phyloP scores from a whole-genome alignment of 2,329 filamentous ascomycete species.

The Botrytis cinerea region DNA sequence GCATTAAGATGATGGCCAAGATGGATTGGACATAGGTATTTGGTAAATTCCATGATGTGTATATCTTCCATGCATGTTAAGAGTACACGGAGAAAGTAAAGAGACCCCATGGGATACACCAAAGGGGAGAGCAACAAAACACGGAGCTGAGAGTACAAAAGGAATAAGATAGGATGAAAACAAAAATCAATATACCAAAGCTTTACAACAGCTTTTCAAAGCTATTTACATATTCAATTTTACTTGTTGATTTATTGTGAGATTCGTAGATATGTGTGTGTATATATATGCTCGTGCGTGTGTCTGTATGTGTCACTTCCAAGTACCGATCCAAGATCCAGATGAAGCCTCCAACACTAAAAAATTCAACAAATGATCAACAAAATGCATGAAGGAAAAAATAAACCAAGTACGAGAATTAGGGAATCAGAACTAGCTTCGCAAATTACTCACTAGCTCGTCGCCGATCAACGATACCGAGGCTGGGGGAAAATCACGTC shows the following conservation, averaged over 20 bases:
- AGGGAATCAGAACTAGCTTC: background rate
- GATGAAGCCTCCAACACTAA: background rate
- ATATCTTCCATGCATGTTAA: slow-evolving; percentile 15
- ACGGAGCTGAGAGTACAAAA: background rate
- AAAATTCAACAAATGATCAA: background rate
- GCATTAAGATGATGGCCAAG: background rate
- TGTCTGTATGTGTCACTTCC: background rate
- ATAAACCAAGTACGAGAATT: background rate
- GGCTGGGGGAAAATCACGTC: background rate
- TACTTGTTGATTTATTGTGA: background rate
- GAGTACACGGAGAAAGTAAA: background rate
- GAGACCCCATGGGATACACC: background rate
- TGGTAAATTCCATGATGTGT: slow-evolving; percentile 11
- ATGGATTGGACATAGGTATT: slow-evolving; percentile 9
- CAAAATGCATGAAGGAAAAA: background rate
- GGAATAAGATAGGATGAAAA: slow-evolving; percentile 2
- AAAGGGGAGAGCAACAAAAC: background rate
- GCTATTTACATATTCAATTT: background rate
- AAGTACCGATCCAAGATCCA: background rate
- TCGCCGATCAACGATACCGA: background rate
- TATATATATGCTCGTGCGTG: background rate
- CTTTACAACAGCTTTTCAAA: background rate
- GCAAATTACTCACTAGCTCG: background rate
- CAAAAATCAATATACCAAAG: slow-evolving; percentile 6
- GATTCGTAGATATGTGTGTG: background rate